phyloP scores from a whole-genome alignment of 176 grass and related monocot species.

The Puya raimondii region DNA sequence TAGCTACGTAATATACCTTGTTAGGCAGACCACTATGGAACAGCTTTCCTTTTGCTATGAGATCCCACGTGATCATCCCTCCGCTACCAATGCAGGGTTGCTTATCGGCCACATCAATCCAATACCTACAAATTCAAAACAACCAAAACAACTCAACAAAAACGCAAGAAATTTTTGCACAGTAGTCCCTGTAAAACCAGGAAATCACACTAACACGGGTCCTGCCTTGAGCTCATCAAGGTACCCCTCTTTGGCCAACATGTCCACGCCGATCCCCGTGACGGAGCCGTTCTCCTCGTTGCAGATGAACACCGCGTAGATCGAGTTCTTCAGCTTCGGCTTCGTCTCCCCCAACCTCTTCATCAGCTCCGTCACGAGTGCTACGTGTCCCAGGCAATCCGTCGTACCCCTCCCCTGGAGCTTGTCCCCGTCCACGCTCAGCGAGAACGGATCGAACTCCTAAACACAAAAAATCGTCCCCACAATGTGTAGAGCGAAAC shows the following conservation, averaged over 20 bases:
- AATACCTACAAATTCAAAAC: slow-evolving; percentile 41
- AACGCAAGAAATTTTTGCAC: not conserved
- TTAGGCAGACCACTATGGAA: slow-evolving; percentile 95
- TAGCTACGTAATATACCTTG: slow-evolving; percentile 42
- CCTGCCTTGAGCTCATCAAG: slow-evolving; percentile 72
- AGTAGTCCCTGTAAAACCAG: not conserved
- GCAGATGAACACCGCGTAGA: slow-evolving; percentile 82
- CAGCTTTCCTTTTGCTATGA: slow-evolving; percentile 80
- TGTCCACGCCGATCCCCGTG: slow-evolving; percentile 60
- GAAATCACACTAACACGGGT: slow-evolving; percentile 53
- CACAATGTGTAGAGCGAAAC: not conserved
- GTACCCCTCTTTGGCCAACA: slow-evolving; percentile 71
- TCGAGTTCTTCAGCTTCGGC: slow-evolving; percentile 59
- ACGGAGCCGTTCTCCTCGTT: slow-evolving; percentile 91
- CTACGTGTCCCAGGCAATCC: slow-evolving; percentile 86
- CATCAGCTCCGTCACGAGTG: slow-evolving; percentile 86
- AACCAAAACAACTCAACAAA: not conserved
- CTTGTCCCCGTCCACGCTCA: slow-evolving; percentile 70
- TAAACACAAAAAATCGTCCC: slow-evolving; percentile 15
- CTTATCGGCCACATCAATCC: slow-evolving; percentile 95
- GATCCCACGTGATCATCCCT: slow-evolving; percentile 80
- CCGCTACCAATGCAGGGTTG: slow-evolving; percentile 88
- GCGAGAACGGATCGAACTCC: slow-evolving; percentile 80
- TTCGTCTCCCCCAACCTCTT: slow-evolving; percentile 57
- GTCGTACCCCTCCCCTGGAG: slow-evolving; percentile 82